Base-by-base conservation (phyloP, 2,329 filamentous ascomycete genomes). In the Pestalotiopsis sp. region DNA sequence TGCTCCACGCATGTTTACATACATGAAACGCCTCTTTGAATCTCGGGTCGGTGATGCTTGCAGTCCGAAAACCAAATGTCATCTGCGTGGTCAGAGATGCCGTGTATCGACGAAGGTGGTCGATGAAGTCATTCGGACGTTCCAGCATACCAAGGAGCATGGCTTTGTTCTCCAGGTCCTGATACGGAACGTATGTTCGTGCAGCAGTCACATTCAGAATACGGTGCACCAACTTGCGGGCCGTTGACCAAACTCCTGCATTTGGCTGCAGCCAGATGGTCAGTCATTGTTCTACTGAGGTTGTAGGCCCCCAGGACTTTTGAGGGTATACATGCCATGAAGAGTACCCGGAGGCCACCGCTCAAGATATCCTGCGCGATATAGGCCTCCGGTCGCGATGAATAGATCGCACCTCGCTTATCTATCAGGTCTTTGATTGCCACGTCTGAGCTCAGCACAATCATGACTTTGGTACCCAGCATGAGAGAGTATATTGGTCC, bases 91-190 rank as follows among this genome's bases (percentile, higher is more conserved):
- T 84, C 11, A 87, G 71, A 1, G 85, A 83, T 62, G 81, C 83
- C 2, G 83, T 81, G 70, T 85, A 88, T 41, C 84, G 79, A 13
- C 83, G 74, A 17, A 87, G 78, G 64, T 86, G 81, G 11, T 83
- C 74, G 4, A 81, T 65, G 61, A 84, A 85, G 2, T 79, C 69
- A 0, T 81, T 71, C 0, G 85, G 85, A 5, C 76, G 69, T 0
- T 83, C 79, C 3, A 88, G 71, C n/a, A 89, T 74, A 9, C 84
- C 83, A 60, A 68, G 79, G 23, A 87, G 76, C 85, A 89, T 85
- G 61, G 84, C 81, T 72, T 84, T 86, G 75, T 84, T 87, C 73
- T 89, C 87, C 2, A 88, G 79, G 58, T 85, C 81, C 71, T 89
- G 86, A 71, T 88, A 89, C 1, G 84, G 81, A 2, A 88, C 79